Percentiles rank a stretch among this genome's conserved stretches.
These are phyloP conservation scores for Mycena pura DNA, from an alignment of 768 basidiomycete species.

Conservation along the genomic window DNA sequence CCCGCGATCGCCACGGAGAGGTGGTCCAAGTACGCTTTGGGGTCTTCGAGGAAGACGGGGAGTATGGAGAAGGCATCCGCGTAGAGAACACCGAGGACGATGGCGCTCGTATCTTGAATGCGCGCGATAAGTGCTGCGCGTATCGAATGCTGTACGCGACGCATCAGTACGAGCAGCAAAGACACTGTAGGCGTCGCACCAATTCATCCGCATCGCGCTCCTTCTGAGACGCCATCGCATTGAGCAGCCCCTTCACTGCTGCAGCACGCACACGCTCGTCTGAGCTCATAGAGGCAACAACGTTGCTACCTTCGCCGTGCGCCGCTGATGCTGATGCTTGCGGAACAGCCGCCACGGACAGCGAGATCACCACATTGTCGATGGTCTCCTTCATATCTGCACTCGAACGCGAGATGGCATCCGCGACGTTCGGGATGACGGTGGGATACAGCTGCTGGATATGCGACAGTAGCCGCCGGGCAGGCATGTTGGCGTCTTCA, in stretches of 20 bases:
- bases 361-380: slow-evolving; percentile 62
- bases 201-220: slow-evolving; percentile 45
- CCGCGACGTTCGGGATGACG: slow-evolving; percentile 50
- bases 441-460: slow-evolving; percentile 72
- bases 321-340: slow-evolving; percentile 26
- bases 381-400: slow-evolving; percentile 48
- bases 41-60: slow-evolving; percentile 49
- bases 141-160: slow-evolving; percentile 53
- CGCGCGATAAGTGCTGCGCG: slow-evolving; percentile 72
- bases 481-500: slow-evolving; percentile 28
- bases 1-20: slow-evolving; percentile 45
- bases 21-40: slow-evolving; percentile 52
- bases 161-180: slow-evolving; percentile 2
- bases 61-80: slow-evolving; percentile 52
- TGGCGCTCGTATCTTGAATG: slow-evolving; percentile 64
- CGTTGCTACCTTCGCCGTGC: slow-evolving; percentile 37
- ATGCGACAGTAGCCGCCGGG: slow-evolving; percentile 55
- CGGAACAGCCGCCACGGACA: slow-evolving; percentile 55
- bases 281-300: slow-evolving; percentile 65
- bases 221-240: slow-evolving; percentile 39
- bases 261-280: slow-evolving; percentile 64
- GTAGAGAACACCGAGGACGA: slow-evolving; percentile 76
- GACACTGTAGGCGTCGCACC: slow-evolving; percentile 44
- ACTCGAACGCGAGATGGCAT: slow-evolving; percentile 43
- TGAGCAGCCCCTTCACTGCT: slow-evolving; percentile 65